Evolutionary conservation across 306 rosid species (phyloP).

Genomic region (Sesbania bispinosa): DNA sequence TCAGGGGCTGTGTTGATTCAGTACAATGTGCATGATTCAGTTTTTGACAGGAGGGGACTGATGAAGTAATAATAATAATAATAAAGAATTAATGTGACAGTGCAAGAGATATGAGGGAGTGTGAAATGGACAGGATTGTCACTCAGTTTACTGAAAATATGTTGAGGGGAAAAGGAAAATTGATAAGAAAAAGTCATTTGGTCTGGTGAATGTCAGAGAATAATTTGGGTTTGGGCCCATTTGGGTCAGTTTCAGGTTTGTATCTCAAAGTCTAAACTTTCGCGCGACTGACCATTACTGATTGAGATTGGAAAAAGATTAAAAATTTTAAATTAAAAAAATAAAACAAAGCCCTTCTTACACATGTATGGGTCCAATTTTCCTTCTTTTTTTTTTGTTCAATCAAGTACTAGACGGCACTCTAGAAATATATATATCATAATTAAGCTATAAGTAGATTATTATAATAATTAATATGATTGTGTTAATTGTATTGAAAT

Average conservation of each 20-base stretch:
- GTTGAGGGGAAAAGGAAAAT: slow-evolving; percentile 10
- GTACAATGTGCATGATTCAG: slow-evolving; percentile 3
- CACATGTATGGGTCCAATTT: background rate
- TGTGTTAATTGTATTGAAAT: background rate
- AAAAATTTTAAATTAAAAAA: too few species aligned
- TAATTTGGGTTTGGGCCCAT: slow-evolving; percentile 42
- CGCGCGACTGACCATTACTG: slow-evolving; percentile 5
- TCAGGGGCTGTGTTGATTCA: background rate
- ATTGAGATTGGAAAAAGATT: slow-evolving; percentile 13
- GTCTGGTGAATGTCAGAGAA: slow-evolving; percentile 33
- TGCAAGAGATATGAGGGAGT: background rate
- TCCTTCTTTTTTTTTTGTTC: background rate
- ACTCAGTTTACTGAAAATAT: slow-evolving; percentile 27
- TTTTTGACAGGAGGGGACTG: background rate
- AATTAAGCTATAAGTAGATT: too few species aligned
- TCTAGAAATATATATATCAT: too few species aligned
- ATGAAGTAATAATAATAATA: slow-evolving; percentile 2
- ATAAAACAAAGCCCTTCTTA: background rate
- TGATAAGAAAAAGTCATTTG: slow-evolving; percentile 14
- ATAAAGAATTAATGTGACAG: slow-evolving; percentile 34
- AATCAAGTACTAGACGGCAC: background rate
- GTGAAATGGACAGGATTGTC: slow-evolving; percentile 34
- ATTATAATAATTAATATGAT: too few species aligned
- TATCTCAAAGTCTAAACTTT: background rate
- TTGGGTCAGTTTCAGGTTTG: slow-evolving; percentile 29